A percentile compares a stretch with the other conserved stretches of the same genome.
Evolutionary conservation across 495 filamentous ascomycete species (phyloP).

Genomic region (Alectoria sarmentosa): DNA sequence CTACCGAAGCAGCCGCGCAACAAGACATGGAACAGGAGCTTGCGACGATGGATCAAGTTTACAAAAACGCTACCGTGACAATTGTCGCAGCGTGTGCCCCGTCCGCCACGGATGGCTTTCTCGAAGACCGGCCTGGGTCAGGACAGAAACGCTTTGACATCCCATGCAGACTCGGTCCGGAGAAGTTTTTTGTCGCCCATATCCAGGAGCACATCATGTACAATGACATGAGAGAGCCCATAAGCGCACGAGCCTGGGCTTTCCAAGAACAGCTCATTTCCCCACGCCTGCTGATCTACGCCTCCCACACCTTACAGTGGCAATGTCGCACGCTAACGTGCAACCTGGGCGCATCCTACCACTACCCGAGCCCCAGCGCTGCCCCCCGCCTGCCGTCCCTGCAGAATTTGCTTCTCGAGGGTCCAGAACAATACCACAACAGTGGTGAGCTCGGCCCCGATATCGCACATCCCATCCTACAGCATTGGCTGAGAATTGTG

Average conservation of each 20-base stretch:
- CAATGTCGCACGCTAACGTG: constrained; percentile 13
- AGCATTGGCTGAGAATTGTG: constrained; percentile 2
- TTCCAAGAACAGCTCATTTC: constrained; percentile 38
- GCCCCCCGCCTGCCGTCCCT: constrained; percentile 1
- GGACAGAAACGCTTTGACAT: constrained; percentile 4
- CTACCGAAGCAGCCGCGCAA: constrained; percentile 1
- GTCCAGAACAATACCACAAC: not conserved
- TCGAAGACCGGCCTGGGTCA: constrained; percentile 9
- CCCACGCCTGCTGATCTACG: constrained; percentile 30
- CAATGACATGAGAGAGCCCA: constrained; percentile 11
- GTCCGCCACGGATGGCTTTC: constrained; percentile 10
- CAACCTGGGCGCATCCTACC: constrained; percentile 11
- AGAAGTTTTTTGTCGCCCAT: constrained; percentile 12
- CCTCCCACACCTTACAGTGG: constrained; percentile 17
- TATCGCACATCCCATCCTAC: constrained; percentile 2
- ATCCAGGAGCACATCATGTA: constrained; percentile 16
- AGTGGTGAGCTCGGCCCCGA: not conserved
- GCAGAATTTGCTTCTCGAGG: constrained; percentile 8
- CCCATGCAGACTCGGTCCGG: constrained; percentile 5
- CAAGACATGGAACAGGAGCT: constrained; percentile 13
- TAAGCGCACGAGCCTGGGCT: constrained; percentile 35
- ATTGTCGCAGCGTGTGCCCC: constrained; percentile 16
- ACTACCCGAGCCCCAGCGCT: constrained; percentile 1
- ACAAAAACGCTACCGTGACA: constrained; percentile 16
- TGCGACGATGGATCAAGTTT: constrained; percentile 19